Conservation (phyloP, 1,139 yeast species). For the Blastobotrys arbuscula region DNA sequence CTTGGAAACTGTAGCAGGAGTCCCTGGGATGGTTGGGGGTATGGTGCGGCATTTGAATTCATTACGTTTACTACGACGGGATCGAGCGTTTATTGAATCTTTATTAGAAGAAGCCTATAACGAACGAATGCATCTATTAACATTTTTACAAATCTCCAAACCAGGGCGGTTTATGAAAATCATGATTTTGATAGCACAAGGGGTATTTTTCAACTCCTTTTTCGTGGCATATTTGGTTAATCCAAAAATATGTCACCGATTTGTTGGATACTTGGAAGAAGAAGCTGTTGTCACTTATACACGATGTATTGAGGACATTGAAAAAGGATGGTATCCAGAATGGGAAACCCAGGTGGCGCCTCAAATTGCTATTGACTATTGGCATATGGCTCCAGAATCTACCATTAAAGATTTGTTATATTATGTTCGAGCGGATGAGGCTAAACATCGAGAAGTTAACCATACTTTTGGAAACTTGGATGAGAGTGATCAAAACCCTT, state of each 20-base stretch:
- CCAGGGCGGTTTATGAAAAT: constrained; percentile 57
- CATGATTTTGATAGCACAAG: constrained; percentile 62
- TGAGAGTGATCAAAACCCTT: constrained; percentile 58
- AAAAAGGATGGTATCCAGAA: constrained; percentile 46
- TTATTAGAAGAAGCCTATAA: constrained; percentile 72
- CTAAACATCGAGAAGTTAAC: constrained; percentile 71
- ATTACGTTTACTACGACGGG: constrained; percentile 54
- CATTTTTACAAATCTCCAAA: constrained; percentile 59
- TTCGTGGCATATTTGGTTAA: constrained; percentile 54
- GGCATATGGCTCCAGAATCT: constrained; percentile 50
- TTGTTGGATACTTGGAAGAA: constrained; percentile 75
- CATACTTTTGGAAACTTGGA: constrained; percentile 68
- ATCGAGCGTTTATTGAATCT: constrained; percentile 74
- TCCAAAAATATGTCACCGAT: constrained; percentile 66
- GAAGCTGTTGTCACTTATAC: constrained; percentile 73
- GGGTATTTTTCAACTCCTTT: constrained; percentile 63
- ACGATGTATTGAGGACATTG: constrained; percentile 52
- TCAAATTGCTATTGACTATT: constrained; percentile 56
- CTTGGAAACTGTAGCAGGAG: constrained; percentile 70
- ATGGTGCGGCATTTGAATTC: constrained; percentile 62
- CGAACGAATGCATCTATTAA: constrained; percentile 71
- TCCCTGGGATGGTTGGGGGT: constrained; percentile 75
- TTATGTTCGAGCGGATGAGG: constrained; percentile 60
- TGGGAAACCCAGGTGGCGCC: constrained; percentile 37
- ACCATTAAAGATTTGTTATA: constrained; percentile 56